A percentile compares a stretch with the other conserved stretches of the same genome.
These are phyloP conservation scores for Haplosporangium sp. DNA, from an alignment of 371 early-diverging fungal species.

Conservation along the genomic window DNA sequence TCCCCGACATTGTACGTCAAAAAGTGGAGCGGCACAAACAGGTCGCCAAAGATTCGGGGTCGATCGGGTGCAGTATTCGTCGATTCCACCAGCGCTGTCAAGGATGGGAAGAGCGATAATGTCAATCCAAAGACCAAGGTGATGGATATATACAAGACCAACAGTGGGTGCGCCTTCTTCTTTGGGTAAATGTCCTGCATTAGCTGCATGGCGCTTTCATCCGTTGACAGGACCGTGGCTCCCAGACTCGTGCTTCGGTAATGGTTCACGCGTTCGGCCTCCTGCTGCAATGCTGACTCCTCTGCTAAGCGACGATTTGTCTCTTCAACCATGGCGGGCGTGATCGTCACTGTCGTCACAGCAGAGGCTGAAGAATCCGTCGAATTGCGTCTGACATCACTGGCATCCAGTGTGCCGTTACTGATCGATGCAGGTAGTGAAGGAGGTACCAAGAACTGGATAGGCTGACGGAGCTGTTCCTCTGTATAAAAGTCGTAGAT, in stretches of 20 bases:
- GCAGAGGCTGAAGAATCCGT: constrained; percentile 18
- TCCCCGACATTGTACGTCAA: constrained; percentile 82
- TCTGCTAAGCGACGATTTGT: constrained; percentile 29
- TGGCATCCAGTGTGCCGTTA: constrained; percentile 1
- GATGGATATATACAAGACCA: constrained; percentile 64
- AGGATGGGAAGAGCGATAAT: constrained; percentile 80
- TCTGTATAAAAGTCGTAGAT: constrained; percentile 63
- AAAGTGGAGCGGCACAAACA: constrained; percentile 83
- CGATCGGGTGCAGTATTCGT: constrained; percentile 39
- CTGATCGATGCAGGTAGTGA: constrained; percentile 9
- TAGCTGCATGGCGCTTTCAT: constrained; percentile 36
- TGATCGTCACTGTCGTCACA: constrained; percentile 32
- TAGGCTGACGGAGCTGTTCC: constrained; percentile 39
- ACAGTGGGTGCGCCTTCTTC: constrained; percentile 49
- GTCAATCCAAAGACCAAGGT: constrained; percentile 75
- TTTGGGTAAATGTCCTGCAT: constrained; percentile 58
- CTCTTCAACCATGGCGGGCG: constrained; percentile 48
- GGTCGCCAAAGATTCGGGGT: constrained; percentile 62
- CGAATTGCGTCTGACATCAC: constrained; percentile 37
- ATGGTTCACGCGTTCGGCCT: constrained; percentile 28
- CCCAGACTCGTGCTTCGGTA: constrained; percentile 45
- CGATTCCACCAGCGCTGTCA: constrained; percentile 78
- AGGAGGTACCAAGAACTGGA: constrained; percentile 39
- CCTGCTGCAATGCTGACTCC: constrained; percentile 13
- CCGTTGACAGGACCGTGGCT: constrained; percentile 35